Evolutionary conservation across 1,284 basidiomycete genomes (phyloP), one percentile per base, ranked within the genome.

Genomic region (Malassezia psittaci): DNA sequence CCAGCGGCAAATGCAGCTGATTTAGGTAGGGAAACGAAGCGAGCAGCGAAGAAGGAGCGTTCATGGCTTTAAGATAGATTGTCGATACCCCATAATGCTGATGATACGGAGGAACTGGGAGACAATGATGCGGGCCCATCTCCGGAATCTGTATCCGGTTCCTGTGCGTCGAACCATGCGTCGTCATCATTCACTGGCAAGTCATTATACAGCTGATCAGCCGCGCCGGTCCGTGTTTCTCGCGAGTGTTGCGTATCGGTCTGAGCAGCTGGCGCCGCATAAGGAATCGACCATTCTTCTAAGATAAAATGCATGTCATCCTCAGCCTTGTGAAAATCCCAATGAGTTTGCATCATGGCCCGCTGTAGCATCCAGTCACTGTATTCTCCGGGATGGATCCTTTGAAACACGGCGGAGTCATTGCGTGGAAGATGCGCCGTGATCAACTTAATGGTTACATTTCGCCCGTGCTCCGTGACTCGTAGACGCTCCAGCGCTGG

Each of bases 311-410:
- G 39, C 32, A 52, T 44, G 3, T 32, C 13, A 29, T 42, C 50
- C 7, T 29, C 18, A n/a, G n/a, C 16, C 11, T 19, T 32, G n/a
- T 13, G n/a, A 38, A 52, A 52, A 21, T 42, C 4, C 50, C 50
- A 52, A 13, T 52, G 50, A 6, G 24, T 32, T 3, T 42, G 40
- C 2, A 21, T 24, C 34, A 29, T 15, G 12, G 24, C 43, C 3
- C 51, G 51, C 9, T 15, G 13, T 18, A 52, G 21, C 42, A 52
- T 46, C 51, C 51, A 52, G 9, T 45, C 43, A n/a, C 43, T 52
- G 16, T 38, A 52, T 45, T 45, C 7, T 0, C 42, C 43, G 9
- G 51, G 42, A 16, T 52, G 51, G 5, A 39, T 41, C 13, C 51
- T 43, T 19, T n/a, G 16, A 1, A 10, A 21, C 4, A 43, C 35